These are phyloP conservation scores for Aureobasidium subglaciale DNA, from an alignment of 2,329 filamentous ascomycete genomes.

Conservation along the genomic window DNA sequence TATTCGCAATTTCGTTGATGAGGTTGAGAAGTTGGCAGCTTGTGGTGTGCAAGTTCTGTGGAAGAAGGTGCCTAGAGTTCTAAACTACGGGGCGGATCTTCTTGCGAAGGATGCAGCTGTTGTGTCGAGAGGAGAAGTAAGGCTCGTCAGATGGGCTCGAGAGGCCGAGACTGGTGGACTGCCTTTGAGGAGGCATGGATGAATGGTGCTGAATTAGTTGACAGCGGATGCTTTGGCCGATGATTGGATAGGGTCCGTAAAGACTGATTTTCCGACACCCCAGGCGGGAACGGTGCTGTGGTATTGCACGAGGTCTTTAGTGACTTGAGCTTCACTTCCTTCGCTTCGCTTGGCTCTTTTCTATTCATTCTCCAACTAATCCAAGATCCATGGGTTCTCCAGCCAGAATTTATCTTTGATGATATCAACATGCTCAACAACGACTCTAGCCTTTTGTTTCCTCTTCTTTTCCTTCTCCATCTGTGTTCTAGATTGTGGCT, in stretches of 20 bases:
- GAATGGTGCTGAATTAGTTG: no score
- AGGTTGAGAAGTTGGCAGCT: neutral
- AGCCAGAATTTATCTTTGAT: conserved; percentile 96
- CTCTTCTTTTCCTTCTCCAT: conserved; percentile 75
- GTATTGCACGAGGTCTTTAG: no score
- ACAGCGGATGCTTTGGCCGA: no score
- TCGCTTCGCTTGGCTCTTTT: neutral
- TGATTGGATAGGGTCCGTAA: no score
- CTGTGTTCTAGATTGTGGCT: conserved; percentile 67
- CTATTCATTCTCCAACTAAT: neutral
- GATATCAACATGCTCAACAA: conserved; percentile 82
- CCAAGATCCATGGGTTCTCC: conserved; percentile 54
- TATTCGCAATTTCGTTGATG: neutral
- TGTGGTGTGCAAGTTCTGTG: neutral
- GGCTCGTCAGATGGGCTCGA: no score
- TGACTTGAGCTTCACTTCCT: no score
- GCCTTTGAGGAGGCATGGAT: no score
- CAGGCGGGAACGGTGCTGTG: no score
- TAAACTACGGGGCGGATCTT: neutral
- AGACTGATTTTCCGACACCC: no score
- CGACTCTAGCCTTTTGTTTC: conserved; percentile 69
- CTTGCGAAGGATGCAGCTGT: neutral
- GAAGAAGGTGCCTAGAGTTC: neutral
- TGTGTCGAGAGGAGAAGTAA: neutral
- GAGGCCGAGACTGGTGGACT: no score